Percentiles rank a stretch among this genome's conserved stretches.
Conservation (phyloP, 176 grass and related monocot species). For the Typha latifolia region DNA sequence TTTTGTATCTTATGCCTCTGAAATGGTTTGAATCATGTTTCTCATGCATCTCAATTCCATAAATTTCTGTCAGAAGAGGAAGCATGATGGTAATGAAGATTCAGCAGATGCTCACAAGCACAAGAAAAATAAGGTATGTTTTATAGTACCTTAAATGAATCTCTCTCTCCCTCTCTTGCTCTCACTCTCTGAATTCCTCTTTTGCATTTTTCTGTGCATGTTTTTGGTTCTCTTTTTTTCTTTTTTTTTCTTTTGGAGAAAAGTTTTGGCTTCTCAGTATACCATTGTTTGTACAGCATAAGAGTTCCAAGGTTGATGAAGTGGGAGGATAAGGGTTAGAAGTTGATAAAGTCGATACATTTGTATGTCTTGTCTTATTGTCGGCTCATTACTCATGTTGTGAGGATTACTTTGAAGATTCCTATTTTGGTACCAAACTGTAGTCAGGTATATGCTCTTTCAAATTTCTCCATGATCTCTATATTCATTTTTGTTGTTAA, state of each 20-base stretch:
- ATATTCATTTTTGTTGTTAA: background rate
- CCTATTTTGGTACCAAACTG: background rate
- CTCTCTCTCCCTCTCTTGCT: constrained; percentile 18
- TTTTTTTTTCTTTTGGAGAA: no score
- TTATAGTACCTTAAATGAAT: background rate
- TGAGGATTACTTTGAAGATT: background rate
- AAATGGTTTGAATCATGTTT: background rate
- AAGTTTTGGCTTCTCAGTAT: background rate
- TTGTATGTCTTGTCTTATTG: constrained; percentile 1
- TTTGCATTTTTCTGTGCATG: background rate
- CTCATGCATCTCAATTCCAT: constrained; percentile 6
- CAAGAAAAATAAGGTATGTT: constrained; percentile 60
- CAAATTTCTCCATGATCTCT: background rate
- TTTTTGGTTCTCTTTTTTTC: background rate
- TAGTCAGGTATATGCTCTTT: background rate
- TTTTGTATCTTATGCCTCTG: background rate
- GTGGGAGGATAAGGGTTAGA: constrained; percentile 9
- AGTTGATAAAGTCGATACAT: background rate
- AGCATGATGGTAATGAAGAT: constrained; percentile 48
- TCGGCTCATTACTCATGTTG: background rate
- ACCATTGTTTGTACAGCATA: constrained; percentile 31
- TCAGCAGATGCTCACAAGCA: constrained; percentile 48
- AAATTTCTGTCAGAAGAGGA: constrained; percentile 40
- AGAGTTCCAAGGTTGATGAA: constrained; percentile 52
- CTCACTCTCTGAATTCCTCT: constrained; percentile 4